Evolutionary conservation across 1,139 yeast genomes (phyloP).

Genomic region (Candida albicans): DNA sequence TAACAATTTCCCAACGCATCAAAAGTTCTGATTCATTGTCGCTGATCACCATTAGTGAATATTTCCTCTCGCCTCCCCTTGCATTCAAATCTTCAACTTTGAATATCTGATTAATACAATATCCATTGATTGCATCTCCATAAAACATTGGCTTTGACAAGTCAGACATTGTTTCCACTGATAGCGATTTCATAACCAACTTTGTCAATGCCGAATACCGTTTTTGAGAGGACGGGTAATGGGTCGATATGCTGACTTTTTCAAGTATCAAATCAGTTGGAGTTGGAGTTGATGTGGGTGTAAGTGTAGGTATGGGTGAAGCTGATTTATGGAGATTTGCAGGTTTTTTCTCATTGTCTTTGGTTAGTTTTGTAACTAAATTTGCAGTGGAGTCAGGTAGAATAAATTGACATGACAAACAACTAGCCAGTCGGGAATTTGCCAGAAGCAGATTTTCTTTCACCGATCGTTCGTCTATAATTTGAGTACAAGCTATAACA

Average conservation of each 20-base stretch:
- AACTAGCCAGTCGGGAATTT: slow-evolving; percentile 41
- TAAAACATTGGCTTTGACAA: slow-evolving; percentile 66
- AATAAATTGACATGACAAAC: slow-evolving; percentile 57
- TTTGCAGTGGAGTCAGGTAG: slow-evolving; percentile 44
- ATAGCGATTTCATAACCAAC: slow-evolving; percentile 62
- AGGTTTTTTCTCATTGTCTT: slow-evolving; percentile 18
- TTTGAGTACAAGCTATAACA: slow-evolving; percentile 71
- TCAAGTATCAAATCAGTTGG: too few relatives aligned
- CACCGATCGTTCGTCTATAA: slow-evolving; percentile 12
- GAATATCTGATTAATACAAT: slow-evolving; percentile 65
- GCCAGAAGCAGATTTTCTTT: slow-evolving; percentile 21
- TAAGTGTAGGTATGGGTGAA: too few relatives aligned
- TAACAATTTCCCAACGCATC: slow-evolving; percentile 58
- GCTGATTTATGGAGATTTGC: too few relatives aligned
- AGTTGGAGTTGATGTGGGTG: too few relatives aligned
- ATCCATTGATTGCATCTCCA: slow-evolving; percentile 69
- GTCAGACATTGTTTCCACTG: slow-evolving; percentile 72
- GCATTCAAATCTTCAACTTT: slow-evolving; percentile 69
- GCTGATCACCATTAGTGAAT: slow-evolving; percentile 61
- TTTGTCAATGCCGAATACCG: slow-evolving; percentile 58
- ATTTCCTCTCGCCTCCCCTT: slow-evolving; percentile 76
- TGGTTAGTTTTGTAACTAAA: slow-evolving; percentile 21
- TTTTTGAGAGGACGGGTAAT: slow-evolving; percentile 59
- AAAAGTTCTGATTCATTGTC: slow-evolving; percentile 57
- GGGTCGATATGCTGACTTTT: slow-evolving; percentile 45